Conservation (phyloP, 116 monocot genomes). For the Dioscorea cayenensis region DNA sequence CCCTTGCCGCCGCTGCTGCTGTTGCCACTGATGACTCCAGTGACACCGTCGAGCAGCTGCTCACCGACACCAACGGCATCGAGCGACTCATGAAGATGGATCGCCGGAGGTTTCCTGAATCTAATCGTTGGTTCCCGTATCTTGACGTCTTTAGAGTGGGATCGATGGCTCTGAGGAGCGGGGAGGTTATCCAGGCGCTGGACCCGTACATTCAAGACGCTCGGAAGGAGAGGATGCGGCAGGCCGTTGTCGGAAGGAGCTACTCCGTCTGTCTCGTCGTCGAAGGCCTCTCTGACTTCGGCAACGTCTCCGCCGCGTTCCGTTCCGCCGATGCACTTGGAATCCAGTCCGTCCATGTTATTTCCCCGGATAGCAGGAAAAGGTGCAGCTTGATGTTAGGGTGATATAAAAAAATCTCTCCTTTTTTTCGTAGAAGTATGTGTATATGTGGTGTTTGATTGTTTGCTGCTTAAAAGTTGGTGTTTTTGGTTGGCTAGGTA, state of each 20-base stretch:
- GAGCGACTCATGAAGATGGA: slow-evolving; percentile 86
- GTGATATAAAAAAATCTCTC: slow-evolving; percentile 30
- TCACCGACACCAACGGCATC: slow-evolving; percentile 27
- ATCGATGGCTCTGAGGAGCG: slow-evolving; percentile 31
- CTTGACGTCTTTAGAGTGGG: slow-evolving; percentile 45
- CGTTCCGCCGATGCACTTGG: slow-evolving; percentile 96
- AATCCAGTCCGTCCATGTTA: slow-evolving; percentile 93
- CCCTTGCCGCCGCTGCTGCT: not conserved
- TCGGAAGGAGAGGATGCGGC: slow-evolving; percentile 73
- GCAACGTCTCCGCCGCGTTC: slow-evolving; percentile 95
- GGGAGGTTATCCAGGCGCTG: slow-evolving; percentile 63
- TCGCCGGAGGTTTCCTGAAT: slow-evolving; percentile 11
- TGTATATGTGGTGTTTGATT: not conserved
- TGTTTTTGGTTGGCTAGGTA: slow-evolving; percentile 40
- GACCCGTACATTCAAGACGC: slow-evolving; percentile 69
- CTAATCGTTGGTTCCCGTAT: slow-evolving; percentile 76
- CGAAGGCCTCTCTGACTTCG: slow-evolving; percentile 83
- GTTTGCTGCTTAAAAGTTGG: not conserved
- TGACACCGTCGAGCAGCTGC: slow-evolving; percentile 71
- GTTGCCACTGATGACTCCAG: slow-evolving; percentile 8
- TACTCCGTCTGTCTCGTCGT: slow-evolving; percentile 88
- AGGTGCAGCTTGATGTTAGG: slow-evolving; percentile 70
- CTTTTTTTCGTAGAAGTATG: not conserved
- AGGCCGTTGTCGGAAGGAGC: slow-evolving; percentile 65
- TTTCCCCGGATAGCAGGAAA: slow-evolving; percentile 55